Base-by-base conservation (phyloP, 495 filamentous ascomycete species). In the Rhypophila decipiens region DNA sequence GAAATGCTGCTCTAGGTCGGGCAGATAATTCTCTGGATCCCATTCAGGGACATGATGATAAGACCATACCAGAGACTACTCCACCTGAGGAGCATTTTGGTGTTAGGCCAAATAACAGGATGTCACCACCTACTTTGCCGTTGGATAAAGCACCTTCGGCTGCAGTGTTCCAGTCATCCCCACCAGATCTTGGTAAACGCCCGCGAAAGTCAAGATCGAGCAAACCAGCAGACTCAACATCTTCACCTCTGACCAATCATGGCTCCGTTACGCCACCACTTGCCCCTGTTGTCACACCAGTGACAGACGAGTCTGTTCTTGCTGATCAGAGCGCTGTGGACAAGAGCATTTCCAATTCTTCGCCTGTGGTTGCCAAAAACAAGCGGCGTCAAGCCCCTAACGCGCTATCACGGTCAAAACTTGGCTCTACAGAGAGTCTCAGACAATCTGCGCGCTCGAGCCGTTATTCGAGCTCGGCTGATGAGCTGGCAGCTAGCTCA, bases 1-100 rank as follows among this genome's bases (percentile, higher is more conserved):
- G 59, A 22, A 43, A 50, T 13, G 65, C 56, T 1, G n/a, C n/a
- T n/a, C n/a, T n/a, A n/a, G n/a, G n/a, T n/a, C n/a, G n/a, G n/a
- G n/a, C n/a, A n/a, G n/a, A n/a, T n/a, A n/a, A n/a, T n/a, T n/a
- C n/a, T n/a, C n/a, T n/a, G n/a, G n/a, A n/a, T n/a, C n/a, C n/a
- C n/a, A n/a, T n/a, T n/a, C n/a, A n/a, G n/a, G n/a, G n/a, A n/a
- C n/a, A n/a, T n/a, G n/a, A n/a, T n/a, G n/a, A n/a, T n/a, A n/a
- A n/a, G n/a, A n/a, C n/a, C n/a, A 66, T 68, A 9, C 70, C 68
- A 2, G 68, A 68, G 43, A 70, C 69, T 4, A 71, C 67, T 35
- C 70, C 66, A 21, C 38, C 57, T 34, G 24, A 57, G 9, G 35
- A 21, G 8, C 34, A 24, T 12, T 37, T 39, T 7, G 33, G 49